A percentile compares a stretch with the other conserved stretches of the same genome.
phyloP scores from a whole-genome alignment of 2,329 filamentous ascomycete genomes.

The Exophiala lecanii-corni region DNA sequence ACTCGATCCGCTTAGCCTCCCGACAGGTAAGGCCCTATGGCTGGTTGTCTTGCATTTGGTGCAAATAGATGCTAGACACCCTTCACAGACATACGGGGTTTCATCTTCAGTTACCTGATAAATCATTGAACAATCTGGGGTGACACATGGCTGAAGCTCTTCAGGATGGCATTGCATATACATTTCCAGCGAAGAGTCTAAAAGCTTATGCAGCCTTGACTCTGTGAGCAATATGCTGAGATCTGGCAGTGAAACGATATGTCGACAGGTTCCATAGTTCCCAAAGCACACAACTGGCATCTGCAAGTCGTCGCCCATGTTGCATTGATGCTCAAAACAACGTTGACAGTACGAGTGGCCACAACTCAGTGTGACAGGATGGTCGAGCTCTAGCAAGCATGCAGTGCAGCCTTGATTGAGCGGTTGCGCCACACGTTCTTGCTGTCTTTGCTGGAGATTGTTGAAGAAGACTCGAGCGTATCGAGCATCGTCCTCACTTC shows the following conservation, averaged over 20 bases:
- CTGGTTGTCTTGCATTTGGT: conserved; percentile 9
- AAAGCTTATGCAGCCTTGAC: conserved; percentile 5
- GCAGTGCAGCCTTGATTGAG: conserved; percentile 6
- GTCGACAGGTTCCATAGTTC: conserved; percentile 1
- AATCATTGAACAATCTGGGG: conserved; percentile 12
- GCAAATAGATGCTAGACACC: conserved; percentile 11
- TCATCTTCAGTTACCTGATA: conserved; percentile 4
- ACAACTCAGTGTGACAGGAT: conserved; percentile 7
- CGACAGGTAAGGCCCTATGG: conserved; percentile 10
- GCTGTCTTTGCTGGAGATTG: not conserved
- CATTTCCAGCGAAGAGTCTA: conserved; percentile 5
- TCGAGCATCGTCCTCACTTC: not conserved
- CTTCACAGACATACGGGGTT: conserved; percentile 3
- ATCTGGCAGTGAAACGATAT: conserved; percentile 4
- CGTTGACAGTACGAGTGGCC: conserved; percentile 10
- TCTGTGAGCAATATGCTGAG: not conserved
- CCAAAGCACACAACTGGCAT: conserved; percentile 7
- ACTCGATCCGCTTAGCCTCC: too few species aligned
- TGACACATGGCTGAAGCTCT: conserved; percentile 9
- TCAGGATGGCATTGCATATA: conserved; percentile 6
- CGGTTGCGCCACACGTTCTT: not conserved
- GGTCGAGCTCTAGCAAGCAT: conserved; percentile 2
- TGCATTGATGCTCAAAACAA: conserved; percentile 12
- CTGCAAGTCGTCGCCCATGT: not conserved
- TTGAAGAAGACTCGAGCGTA: not conserved